phyloP scores from a whole-genome alignment of 495 filamentous ascomycete genomes.

The Annulohypoxylon maeteangense region DNA sequence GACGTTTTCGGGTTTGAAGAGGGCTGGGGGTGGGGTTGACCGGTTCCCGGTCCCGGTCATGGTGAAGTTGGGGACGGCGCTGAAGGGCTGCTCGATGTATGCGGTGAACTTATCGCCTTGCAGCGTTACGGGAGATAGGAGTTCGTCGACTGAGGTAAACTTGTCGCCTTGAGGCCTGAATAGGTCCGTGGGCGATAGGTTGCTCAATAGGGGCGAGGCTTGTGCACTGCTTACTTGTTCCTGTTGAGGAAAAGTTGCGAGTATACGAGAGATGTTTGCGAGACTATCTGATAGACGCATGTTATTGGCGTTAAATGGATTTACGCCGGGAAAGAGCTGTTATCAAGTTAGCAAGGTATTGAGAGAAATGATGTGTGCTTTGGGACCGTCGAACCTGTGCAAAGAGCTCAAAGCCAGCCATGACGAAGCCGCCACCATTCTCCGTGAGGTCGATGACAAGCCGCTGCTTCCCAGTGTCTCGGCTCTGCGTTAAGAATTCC shows the following conservation, averaged over 20 bases:
- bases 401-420: slow-evolving; percentile 60
- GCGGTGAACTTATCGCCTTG: slow-evolving; percentile 46
- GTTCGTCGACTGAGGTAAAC: slow-evolving; percentile 37
- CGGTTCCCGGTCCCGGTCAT: slow-evolving; percentile 43
- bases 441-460: slow-evolving; percentile 65
- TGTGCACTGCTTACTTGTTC: neutral
- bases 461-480: slow-evolving; percentile 55
- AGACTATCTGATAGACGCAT: slow-evolving; percentile 46
- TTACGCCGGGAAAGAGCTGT: slow-evolving; percentile 47
- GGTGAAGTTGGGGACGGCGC: slow-evolving; percentile 21
- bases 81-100: slow-evolving; percentile 41
- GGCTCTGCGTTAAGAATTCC: slow-evolving; percentile 52
- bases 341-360: slow-evolving; percentile 15
- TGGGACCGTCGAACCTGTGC: slow-evolving; percentile 36
- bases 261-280: slow-evolving; percentile 36
- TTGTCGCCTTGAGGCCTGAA: slow-evolving; percentile 41
- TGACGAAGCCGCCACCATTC: slow-evolving; percentile 65
- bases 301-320: slow-evolving; percentile 47
- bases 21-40: slow-evolving; percentile 28
- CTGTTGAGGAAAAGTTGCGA: slow-evolving; percentile 26
- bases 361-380: neutral
- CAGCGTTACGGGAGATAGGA: slow-evolving; percentile 46
- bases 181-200: slow-evolving; percentile 40
- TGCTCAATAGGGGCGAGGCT: slow-evolving; percentile 30
- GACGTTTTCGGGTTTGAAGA: slow-evolving; percentile 50